phyloP scores from a whole-genome alignment of 2,329 filamentous ascomycete species.

The Aspergillus spinulosporus region DNA sequence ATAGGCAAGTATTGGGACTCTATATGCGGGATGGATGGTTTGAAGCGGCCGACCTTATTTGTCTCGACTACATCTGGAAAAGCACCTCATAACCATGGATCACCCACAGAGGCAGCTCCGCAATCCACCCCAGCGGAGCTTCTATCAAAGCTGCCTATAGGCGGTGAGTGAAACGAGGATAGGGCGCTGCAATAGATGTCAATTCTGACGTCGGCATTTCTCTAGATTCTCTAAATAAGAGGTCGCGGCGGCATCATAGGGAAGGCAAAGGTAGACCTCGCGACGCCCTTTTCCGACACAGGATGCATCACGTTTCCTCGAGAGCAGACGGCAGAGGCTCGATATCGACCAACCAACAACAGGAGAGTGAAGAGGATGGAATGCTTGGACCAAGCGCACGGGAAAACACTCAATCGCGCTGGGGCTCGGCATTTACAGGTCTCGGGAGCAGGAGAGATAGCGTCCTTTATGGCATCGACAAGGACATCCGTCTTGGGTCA shows the following conservation, averaged over 20 bases:
- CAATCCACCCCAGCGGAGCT: slow-evolving; percentile 14
- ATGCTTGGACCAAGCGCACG: slow-evolving; percentile 32
- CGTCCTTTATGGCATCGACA: slow-evolving; percentile 29
- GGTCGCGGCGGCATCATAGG: slow-evolving; percentile 22
- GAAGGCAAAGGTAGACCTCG: slow-evolving; percentile 32
- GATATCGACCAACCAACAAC: slow-evolving; percentile 36
- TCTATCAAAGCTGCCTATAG: slow-evolving; percentile 20
- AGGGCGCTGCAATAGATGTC: slow-evolving; percentile 9
- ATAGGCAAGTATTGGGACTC: too few relatives aligned
- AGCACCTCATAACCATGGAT: slow-evolving; percentile 27
- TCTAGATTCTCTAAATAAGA: slow-evolving; percentile 9
- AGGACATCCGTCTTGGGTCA: slow-evolving; percentile 29
- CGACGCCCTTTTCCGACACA: slow-evolving; percentile 32
- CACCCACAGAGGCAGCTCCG: slow-evolving; percentile 20
- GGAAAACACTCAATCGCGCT: slow-evolving; percentile 35
- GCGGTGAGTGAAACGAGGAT: slow-evolving; percentile 7
- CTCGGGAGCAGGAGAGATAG: slow-evolving; percentile 32
- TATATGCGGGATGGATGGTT: slow-evolving; percentile 13
- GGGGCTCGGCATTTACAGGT: slow-evolving; percentile 36
- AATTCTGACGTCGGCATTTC: slow-evolving; percentile 21
- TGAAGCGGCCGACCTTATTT: slow-evolving; percentile 5
- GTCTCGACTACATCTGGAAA: neutral
- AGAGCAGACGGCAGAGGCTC: slow-evolving; percentile 33
- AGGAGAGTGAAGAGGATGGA: slow-evolving; percentile 34
- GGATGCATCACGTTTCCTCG: slow-evolving; percentile 36